These are phyloP conservation scores for Fraxinus greggii DNA, from an alignment of 305 asterid species.

Conservation along the genomic window DNA sequence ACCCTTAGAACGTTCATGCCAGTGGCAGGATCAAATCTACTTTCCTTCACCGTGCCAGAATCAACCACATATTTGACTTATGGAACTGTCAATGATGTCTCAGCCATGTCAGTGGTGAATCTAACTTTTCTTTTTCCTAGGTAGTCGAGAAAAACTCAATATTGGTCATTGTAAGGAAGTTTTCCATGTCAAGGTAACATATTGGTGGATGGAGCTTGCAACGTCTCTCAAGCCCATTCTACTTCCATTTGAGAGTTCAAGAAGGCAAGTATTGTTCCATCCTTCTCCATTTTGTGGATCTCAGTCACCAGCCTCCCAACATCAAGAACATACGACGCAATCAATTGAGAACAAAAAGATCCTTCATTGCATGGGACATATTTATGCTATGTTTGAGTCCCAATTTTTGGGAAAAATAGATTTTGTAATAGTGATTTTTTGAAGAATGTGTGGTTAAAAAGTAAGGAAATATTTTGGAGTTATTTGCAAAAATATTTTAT, in stretches of 20 bases:
- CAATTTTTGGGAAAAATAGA: no score
- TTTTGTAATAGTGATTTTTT: no score
- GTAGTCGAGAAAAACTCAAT: conserved; percentile 49
- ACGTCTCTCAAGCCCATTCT: conserved; percentile 86
- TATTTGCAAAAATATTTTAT: no score
- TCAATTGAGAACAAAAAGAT: conserved; percentile 29
- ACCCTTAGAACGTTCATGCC: conserved; percentile 82
- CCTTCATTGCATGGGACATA: conserved; percentile 59
- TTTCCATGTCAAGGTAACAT: conserved; percentile 84
- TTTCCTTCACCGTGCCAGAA: conserved; percentile 82
- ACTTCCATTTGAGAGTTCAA: conserved; percentile 92
- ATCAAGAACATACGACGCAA: conserved; percentile 63
- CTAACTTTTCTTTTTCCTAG: conserved; percentile 77
- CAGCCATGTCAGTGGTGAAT: conserved; percentile 83
- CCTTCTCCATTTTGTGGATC: conserved; percentile 55
- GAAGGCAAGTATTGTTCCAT: conserved; percentile 84
- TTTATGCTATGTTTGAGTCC: neutral
- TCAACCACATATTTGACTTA: conserved; percentile 85
- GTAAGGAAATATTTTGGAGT: no score
- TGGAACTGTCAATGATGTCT: conserved; percentile 89
- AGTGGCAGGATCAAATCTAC: conserved; percentile 67
- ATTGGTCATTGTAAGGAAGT: conserved; percentile 74
- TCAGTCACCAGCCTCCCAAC: conserved; percentile 60
- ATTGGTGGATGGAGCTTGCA: conserved; percentile 48
- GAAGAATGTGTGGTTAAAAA: no score